Conservation (phyloP, 2,329 filamentous ascomycete genomes). For the Penicillium decumbens region DNA sequence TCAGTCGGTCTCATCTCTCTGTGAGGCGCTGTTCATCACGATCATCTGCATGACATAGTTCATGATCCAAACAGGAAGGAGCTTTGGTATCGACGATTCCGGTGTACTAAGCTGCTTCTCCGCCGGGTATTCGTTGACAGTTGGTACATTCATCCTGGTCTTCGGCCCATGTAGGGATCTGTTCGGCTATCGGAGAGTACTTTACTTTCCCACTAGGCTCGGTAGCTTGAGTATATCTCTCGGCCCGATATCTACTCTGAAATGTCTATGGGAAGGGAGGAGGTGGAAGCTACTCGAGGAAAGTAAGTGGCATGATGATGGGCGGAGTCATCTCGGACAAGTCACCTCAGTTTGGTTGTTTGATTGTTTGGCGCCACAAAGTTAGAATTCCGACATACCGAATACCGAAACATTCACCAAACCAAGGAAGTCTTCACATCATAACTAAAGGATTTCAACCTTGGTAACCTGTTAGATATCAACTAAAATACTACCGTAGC, state of each 20-base stretch:
- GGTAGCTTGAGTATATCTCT: slow-evolving; percentile 26
- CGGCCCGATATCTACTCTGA: slow-evolving; percentile 14
- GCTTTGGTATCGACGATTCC: slow-evolving; percentile 43
- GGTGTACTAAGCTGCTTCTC: slow-evolving; percentile 54
- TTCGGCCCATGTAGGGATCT: slow-evolving; percentile 37
- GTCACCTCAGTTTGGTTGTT: neutral
- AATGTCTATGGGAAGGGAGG: slow-evolving; percentile 11
- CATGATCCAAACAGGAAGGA: slow-evolving; percentile 46
- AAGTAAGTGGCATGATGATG: neutral
- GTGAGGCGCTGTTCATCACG: slow-evolving; percentile 33
- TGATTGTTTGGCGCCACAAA: neutral
- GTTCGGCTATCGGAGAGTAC: slow-evolving; percentile 41
- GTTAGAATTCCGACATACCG: neutral
- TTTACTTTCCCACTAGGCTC: slow-evolving; percentile 41
- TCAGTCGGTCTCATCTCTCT: slow-evolving; percentile 22
- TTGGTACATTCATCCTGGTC: slow-evolving; percentile 40
- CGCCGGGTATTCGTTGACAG: slow-evolving; percentile 52
- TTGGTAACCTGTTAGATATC: neutral
- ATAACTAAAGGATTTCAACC: neutral
- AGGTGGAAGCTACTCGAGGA: neutral
- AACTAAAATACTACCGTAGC: neutral
- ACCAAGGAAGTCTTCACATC: neutral
- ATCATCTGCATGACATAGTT: slow-evolving; percentile 38
- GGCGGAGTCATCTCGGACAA: neutral
- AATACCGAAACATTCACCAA: neutral